A percentile compares a stretch with the other conserved stretches of the same genome.
Evolutionary conservation across 495 filamentous ascomycete genomes (phyloP).

Genomic region (Amorphotheca resinae): DNA sequence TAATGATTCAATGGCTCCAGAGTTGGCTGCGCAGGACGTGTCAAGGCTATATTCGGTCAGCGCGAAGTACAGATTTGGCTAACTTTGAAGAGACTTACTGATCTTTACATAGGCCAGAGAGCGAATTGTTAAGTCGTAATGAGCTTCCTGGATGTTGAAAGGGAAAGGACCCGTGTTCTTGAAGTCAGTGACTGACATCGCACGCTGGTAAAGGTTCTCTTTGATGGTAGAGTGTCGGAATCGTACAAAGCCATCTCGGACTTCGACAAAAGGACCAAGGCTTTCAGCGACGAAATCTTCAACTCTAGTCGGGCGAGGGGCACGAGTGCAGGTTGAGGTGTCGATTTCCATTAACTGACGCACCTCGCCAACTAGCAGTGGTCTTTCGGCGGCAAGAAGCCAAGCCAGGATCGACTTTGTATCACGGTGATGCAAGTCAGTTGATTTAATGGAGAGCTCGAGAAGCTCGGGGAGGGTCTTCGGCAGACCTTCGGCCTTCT

Average conservation of each 20-base stretch:
- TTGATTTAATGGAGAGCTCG: neutral
- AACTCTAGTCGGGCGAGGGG: neutral
- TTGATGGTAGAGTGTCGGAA: neutral
- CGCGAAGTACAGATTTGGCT: neutral
- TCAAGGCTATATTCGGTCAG: neutral
- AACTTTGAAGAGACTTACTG: neutral
- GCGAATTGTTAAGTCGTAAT: slow-evolving; percentile 4
- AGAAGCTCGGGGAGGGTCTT: neutral
- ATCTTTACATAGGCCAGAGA: slow-evolving; percentile 5
- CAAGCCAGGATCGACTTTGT: neutral
- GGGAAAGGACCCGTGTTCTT: slow-evolving; percentile 2
- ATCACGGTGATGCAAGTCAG: neutral
- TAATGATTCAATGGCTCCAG: neutral
- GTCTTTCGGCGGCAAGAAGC: neutral
- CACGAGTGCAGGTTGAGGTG: neutral
- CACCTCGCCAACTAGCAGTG: neutral
- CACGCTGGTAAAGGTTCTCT: neutral
- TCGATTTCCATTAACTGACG: neutral
- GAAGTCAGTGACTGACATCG: slow-evolving; percentile 1
- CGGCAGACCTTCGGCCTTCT: neutral
- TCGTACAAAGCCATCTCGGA: neutral
- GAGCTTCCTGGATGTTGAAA: slow-evolving; percentile 5
- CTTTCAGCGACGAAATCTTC: neutral
- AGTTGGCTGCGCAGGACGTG: slow-evolving; percentile 1
- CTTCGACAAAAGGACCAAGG: neutral